Evolutionary conservation across 495 filamentous ascomycete species (phyloP).

Genomic region (Neurospora pannonica): DNA sequence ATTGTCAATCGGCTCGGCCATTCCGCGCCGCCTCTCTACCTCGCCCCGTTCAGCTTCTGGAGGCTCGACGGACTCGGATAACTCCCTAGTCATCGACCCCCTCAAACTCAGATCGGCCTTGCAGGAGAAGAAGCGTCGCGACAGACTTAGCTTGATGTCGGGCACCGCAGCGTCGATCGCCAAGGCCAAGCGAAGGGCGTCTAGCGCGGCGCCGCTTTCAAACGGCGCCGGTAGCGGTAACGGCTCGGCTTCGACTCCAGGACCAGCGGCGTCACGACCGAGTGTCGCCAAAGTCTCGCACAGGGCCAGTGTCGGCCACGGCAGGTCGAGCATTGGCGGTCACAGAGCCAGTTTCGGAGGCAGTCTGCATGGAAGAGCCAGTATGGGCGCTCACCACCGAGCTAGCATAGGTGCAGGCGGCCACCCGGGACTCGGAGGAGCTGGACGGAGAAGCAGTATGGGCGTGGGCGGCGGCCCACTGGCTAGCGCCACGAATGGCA

Average conservation of each 20-base stretch:
- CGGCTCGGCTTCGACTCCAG: conserved; percentile 17
- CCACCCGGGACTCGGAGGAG: neutral
- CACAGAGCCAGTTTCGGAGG: neutral
- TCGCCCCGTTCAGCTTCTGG: conserved; percentile 18
- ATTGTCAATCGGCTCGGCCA: conserved; percentile 15
- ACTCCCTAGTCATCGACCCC: conserved; percentile 28
- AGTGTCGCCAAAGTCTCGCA: neutral
- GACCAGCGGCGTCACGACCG: neutral
- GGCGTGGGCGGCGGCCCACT: conserved; percentile 12
- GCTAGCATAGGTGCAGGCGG: neutral
- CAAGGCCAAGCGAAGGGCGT: conserved; percentile 25
- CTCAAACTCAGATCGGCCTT: conserved; percentile 37
- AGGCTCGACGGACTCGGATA: conserved; percentile 28
- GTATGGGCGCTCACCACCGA: neutral
- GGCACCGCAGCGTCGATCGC: conserved; percentile 14
- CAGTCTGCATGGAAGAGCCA: neutral
- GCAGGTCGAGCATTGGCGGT: neutral
- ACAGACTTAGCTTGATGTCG: conserved; percentile 26
- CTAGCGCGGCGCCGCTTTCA: conserved; percentile 3
- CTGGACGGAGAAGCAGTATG: neutral
- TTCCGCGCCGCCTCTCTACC: conserved; percentile 6
- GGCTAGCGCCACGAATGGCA: conserved; percentile 35
- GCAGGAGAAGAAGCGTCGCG: conserved; percentile 34
- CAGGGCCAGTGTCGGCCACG: neutral
- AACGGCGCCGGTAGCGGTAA: conserved; percentile 10